These are phyloP conservation scores for Vitis vinifera DNA, from an alignment of 164 flowering plant species.

Conservation along the genomic window ASM3070453v1 NC_081815.1:3040501-3041000, in stretches of 20 bases:
- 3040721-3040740: background rate
- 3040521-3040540: too few relatives aligned
- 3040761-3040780: conserved; percentile 7
- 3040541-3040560: too few relatives aligned
- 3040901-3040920: conserved; percentile 27
- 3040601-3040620: background rate
- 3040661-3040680: too few relatives aligned
- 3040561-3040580: too few relatives aligned
- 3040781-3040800: background rate
- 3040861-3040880: background rate
- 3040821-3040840: background rate
- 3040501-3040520: too few relatives aligned
- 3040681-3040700: too few relatives aligned
- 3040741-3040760: conserved; percentile 6
- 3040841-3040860: background rate
- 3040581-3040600: too few relatives aligned
- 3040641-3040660: background rate
- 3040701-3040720: background rate
- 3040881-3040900: background rate
- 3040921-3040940: conserved; percentile 8
- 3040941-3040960: conserved; percentile 24
- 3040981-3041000: background rate
- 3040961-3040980: conserved; percentile 27
- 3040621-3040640: background rate
- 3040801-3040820: conserved; percentile 6